These are phyloP conservation scores for Trypanosoma theileri DNA, from an alignment of 208 protist genomes.

Conservation along the genomic window DNA sequence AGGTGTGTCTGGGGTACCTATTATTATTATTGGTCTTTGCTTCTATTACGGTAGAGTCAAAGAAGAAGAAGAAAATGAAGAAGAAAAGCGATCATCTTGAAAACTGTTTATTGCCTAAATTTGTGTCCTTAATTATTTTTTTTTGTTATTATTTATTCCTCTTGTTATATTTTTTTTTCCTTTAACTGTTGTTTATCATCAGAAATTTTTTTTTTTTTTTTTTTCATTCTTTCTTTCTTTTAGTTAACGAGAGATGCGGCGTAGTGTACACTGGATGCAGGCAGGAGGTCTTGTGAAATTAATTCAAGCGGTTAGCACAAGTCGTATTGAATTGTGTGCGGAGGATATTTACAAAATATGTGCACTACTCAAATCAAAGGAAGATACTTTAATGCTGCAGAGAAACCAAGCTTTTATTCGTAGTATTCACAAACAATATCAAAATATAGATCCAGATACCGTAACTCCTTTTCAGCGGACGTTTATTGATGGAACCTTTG, in stretches of 20 bases:
- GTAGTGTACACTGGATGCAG: conserved; percentile 7
- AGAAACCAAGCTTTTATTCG: conserved; percentile 31
- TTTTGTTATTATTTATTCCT: no score
- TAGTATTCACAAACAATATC: conserved; percentile 32
- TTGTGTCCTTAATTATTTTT: no score
- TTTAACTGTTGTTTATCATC: no score
- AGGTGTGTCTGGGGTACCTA: no score
- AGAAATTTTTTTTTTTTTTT: neutral
- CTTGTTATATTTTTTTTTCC: no score
- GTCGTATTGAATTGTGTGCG: conserved; percentile 11
- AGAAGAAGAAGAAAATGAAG: no score
- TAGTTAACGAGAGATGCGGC: conserved; percentile 20
- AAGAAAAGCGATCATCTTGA: no score
- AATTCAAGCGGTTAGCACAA: conserved; percentile 21
- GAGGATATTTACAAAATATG: conserved; percentile 47
- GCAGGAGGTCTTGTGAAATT: conserved; percentile 18
- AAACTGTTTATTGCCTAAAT: no score
- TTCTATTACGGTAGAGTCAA: no score
- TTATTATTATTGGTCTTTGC: no score
- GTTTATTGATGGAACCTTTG: conserved; percentile 43
- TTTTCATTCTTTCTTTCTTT: neutral
- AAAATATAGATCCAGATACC: conserved; percentile 20
- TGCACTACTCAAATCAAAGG: conserved; percentile 32
- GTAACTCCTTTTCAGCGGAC: conserved; percentile 52
- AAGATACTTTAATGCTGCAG: conserved; percentile 43